Base-by-base conservation (phyloP, 495 filamentous ascomycete genomes). In the Podospora pseudopauciseta region DNA sequence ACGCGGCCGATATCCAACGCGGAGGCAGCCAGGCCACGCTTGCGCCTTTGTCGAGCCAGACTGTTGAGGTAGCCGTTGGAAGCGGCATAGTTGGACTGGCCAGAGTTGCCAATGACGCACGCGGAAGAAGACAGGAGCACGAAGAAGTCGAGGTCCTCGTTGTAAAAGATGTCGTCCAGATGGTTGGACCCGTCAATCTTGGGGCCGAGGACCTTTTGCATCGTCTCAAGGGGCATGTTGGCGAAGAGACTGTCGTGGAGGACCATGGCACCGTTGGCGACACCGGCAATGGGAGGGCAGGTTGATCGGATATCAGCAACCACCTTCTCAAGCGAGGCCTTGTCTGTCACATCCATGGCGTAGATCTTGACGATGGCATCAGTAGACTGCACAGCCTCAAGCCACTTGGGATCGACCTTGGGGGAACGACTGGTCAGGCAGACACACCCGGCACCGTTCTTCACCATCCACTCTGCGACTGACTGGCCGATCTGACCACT, bases 91-190 rank as follows among this genome's bases (percentile, higher is more conserved):
- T 78, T 83, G 13, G 78, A 68, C 69, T 89, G 86, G 0, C 80
- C 80, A 5, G 66, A 53, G 61, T 81, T 80, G 0, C 87, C 87
- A 20, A 81, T 64, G 1, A 86, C 70, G 18, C 72, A 78, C 5
- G 79, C 69, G 3, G 83, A 60, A 2, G 86, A 88, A 11, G 84
- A 85, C 20, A 88, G 79, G 16, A 81, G 72, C 28, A 88, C 71
- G 73, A 88, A 88, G 75, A 89, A 89, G 63, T 88, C 86, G 2
- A 89, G 77, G 16, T 23, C 15, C 26, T 63, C 19, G 16, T 56
- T 20, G 15, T 56, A 20, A 13, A 56, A 56, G 0, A 56, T 18
- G 54, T 56, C 54, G 4, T 56, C 19, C 6, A 56, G 54, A 20
- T 56, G 54, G 16, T 18, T 56, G 19, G 16, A 18, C 19, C 54